Conservation (phyloP, 1,139 yeast species). For the Chernovozyma aurita region DNA sequence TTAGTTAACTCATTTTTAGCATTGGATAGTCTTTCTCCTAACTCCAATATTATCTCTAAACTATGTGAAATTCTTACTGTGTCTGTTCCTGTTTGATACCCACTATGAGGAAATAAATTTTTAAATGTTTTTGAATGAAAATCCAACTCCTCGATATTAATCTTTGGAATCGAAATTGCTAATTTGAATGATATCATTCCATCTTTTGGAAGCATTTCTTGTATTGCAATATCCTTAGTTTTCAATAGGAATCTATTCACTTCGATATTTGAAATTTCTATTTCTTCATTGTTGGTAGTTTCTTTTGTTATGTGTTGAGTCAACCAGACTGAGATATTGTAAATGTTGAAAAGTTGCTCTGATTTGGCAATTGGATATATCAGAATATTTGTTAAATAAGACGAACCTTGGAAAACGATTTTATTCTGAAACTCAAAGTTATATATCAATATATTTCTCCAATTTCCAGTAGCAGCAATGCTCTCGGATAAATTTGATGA, state of each 20-base stretch:
- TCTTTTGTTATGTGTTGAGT: constrained; percentile 8
- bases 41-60: background rate
- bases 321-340: constrained; percentile 9
- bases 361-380: constrained; percentile 10
- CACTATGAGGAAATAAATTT: constrained; percentile 1
- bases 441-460: constrained; percentile 16
- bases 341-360: constrained; percentile 8
- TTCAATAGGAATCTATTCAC: constrained; percentile 7
- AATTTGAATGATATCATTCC: background rate
- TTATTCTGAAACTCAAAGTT: constrained; percentile 14
- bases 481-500: constrained; percentile 7
- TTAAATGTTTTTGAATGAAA: constrained; percentile 3
- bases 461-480: constrained; percentile 14
- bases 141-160: background rate
- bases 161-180: background rate
- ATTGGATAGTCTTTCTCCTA: background rate
- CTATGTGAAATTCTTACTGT: background rate
- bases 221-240: constrained; percentile 5
- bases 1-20: no score
- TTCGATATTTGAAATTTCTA: constrained; percentile 6
- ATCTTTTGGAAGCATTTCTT: constrained; percentile 3
- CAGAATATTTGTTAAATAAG: constrained; percentile 7
- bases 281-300: constrained; percentile 6
- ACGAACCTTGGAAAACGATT: constrained; percentile 12
- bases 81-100: background rate